phyloP scores from a whole-genome alignment of 768 basidiomycete genomes.

The Auricularia sp. region DNA sequence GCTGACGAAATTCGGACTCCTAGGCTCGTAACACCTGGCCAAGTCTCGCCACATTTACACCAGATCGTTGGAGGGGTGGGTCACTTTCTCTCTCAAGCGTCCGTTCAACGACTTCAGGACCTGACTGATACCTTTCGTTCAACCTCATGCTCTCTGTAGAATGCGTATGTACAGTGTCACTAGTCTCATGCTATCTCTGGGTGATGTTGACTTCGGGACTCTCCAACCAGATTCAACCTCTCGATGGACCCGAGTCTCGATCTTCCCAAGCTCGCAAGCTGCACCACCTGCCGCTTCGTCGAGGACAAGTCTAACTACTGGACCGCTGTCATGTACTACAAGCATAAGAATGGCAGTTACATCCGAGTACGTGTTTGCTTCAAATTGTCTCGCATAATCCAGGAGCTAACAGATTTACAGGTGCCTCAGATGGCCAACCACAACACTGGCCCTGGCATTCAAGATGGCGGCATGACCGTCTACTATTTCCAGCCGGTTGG shows the following conservation, averaged over 20 bases:
- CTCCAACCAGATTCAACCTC: constrained; percentile 6
- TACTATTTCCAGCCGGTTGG: constrained; percentile 7
- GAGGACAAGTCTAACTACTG: constrained; percentile 10
- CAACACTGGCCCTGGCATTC: constrained; percentile 3
- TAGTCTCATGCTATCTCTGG: not conserved
- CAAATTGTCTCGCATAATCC: too few relatives aligned
- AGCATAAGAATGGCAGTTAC: constrained; percentile 7
- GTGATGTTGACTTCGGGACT: too few relatives aligned
- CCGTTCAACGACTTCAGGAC: not conserved
- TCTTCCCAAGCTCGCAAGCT: constrained; percentile 1
- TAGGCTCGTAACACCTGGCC: constrained; percentile 7
- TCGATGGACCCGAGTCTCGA: constrained; percentile 3
- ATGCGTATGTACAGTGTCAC: not conserved
- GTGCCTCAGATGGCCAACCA: constrained; percentile 1
- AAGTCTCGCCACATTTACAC: constrained; percentile 6
- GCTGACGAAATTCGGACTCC: not conserved
- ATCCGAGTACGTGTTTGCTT: constrained; percentile 4
- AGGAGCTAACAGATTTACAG: too few relatives aligned
- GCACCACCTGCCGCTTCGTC: not conserved
- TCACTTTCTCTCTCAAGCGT: not conserved
- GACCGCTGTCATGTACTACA: constrained; percentile 9
- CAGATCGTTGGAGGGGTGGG: constrained; percentile 7
- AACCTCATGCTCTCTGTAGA: not conserved
- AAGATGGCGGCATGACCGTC: constrained; percentile 8
- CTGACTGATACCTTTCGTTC: not conserved